Conservation (phyloP, 2,329 filamentous ascomycete species). For the Cercospora sp. region DNA sequence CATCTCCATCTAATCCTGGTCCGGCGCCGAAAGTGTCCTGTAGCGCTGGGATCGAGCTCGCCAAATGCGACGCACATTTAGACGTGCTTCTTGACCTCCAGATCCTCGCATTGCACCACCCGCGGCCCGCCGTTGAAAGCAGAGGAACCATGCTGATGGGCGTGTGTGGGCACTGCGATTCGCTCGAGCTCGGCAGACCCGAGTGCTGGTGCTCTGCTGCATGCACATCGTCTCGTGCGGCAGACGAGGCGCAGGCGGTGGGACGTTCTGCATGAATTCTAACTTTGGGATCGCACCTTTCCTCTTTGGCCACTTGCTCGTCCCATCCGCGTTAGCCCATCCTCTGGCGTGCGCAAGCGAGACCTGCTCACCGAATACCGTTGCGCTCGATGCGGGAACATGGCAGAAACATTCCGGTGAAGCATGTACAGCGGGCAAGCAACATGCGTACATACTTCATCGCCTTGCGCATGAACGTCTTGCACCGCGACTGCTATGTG, state of each 20-base stretch:
- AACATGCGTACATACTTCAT: background rate
- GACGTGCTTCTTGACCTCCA: background rate
- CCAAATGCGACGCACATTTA: background rate
- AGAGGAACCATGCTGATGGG: slow-evolving; percentile 16
- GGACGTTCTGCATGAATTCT: slow-evolving; percentile 13
- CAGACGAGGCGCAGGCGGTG: slow-evolving; percentile 23
- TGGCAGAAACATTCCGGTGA: background rate
- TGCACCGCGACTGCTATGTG: background rate
- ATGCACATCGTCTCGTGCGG: slow-evolving; percentile 22
- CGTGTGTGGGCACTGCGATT: slow-evolving; percentile 13
- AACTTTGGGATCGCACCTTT: slow-evolving; percentile 16
- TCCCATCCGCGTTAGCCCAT: background rate
- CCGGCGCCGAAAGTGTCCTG: slow-evolving; percentile 18
- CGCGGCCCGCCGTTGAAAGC: slow-evolving; percentile 12
- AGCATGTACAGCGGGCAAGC: background rate
- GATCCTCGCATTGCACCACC: slow-evolving; percentile 10
- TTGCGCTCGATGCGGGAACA: background rate
- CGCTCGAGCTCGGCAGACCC: slow-evolving; percentile 22
- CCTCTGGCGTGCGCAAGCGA: background rate
- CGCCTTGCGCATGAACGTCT: background rate
- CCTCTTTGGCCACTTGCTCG: slow-evolving; percentile 4
- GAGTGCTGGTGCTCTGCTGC: slow-evolving; percentile 16
- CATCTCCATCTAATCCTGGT: slow-evolving; percentile 7
- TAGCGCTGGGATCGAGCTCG: slow-evolving; percentile 14
- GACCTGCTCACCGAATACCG: slow-evolving; percentile 13